Percentiles rank a stretch among this genome's conserved stretches.
Conservation (phyloP, 176 grass and related monocot genomes). For the Bonia amplexicaulis region DNA sequence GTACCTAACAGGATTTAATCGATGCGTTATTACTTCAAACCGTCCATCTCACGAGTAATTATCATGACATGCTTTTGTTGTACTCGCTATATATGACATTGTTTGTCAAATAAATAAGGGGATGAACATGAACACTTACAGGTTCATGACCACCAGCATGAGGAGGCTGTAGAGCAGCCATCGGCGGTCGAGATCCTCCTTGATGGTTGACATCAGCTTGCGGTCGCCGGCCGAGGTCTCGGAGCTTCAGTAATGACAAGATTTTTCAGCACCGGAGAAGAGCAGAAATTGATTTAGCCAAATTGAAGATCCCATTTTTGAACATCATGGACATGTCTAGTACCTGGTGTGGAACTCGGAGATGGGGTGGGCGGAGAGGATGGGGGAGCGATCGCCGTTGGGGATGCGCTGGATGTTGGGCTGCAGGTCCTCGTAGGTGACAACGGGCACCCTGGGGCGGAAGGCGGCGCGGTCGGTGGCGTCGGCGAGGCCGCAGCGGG, state of each 20-base stretch:
- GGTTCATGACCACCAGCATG: conserved; percentile 54
- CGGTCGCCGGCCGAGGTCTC: conserved; percentile 60
- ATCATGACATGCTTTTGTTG: not conserved
- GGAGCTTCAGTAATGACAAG: conserved; percentile 15
- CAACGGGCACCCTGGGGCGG: conserved; percentile 45
- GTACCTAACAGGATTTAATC: too few relatives aligned
- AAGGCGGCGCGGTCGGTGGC: conserved; percentile 50
- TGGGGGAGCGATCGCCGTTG: conserved; percentile 61
- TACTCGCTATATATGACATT: not conserved
- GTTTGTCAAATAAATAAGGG: not conserved
- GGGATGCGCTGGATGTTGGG: conserved; percentile 64
- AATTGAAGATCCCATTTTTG: not conserved
- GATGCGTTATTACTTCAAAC: too few relatives aligned
- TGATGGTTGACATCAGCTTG: conserved; percentile 58
- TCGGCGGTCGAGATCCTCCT: conserved; percentile 54
- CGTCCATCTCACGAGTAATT: not conserved
- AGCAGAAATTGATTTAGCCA: not conserved
- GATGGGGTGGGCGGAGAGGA: conserved; percentile 58
- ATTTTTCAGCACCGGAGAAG: not conserved
- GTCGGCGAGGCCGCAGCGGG: conserved; percentile 40
- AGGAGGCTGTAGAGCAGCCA: conserved; percentile 62
- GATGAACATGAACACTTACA: conserved; percentile 3
- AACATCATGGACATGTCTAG: not conserved
- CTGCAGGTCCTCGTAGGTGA: conserved; percentile 70
- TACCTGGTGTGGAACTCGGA: conserved; percentile 71